A percentile compares a stretch with the other conserved stretches of the same genome.
phyloP scores from a whole-genome alignment of 805 yeast genomes.

The Cyberlindnera misumaiensis region DNA sequence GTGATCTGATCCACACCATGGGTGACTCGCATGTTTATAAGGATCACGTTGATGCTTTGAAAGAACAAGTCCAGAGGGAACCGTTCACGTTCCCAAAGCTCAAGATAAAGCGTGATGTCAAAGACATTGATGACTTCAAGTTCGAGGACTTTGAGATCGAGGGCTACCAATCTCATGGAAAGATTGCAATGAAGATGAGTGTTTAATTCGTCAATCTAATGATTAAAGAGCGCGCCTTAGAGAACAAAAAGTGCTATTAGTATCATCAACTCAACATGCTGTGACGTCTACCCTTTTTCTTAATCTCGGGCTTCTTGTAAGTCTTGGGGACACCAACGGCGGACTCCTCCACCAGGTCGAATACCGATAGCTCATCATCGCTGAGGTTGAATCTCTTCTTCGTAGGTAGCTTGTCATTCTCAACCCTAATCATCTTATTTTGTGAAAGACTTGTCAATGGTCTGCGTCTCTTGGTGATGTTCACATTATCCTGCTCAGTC shows the following conservation, averaged over 20 bases:
- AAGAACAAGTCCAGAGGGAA: slow-evolving; percentile 65
- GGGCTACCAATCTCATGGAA: slow-evolving; percentile 74
- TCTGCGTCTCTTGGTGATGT: slow-evolving; percentile 24
- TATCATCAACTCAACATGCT: slow-evolving; percentile 14
- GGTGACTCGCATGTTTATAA: slow-evolving; percentile 96
- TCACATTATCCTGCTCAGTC: slow-evolving; percentile 16
- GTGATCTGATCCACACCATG: slow-evolving; percentile 90
- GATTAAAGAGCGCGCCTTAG: not conserved
- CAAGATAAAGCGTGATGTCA: slow-evolving; percentile 58
- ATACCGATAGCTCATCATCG: slow-evolving; percentile 22
- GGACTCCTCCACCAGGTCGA: slow-evolving; percentile 24
- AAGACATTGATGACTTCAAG: slow-evolving; percentile 76
- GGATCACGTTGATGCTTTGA: slow-evolving; percentile 88
- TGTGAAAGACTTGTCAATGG: slow-evolving; percentile 14
- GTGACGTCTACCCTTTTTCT: slow-evolving; percentile 20
- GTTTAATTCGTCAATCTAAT: slow-evolving; percentile 40
- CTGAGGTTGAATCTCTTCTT: slow-evolving; percentile 5
- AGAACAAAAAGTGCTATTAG: not conserved
- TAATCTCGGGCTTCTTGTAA: slow-evolving; percentile 20
- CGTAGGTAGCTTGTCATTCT: slow-evolving; percentile 2
- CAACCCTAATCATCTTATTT: slow-evolving; percentile 14
- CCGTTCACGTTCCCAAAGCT: slow-evolving; percentile 82
- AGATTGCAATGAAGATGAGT: slow-evolving; percentile 95
- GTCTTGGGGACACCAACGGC: slow-evolving; percentile 24
- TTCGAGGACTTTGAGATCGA: slow-evolving; percentile 81